Conservation (phyloP, 768 basidiomycete genomes). For the Hypholoma fasciculare region DNA sequence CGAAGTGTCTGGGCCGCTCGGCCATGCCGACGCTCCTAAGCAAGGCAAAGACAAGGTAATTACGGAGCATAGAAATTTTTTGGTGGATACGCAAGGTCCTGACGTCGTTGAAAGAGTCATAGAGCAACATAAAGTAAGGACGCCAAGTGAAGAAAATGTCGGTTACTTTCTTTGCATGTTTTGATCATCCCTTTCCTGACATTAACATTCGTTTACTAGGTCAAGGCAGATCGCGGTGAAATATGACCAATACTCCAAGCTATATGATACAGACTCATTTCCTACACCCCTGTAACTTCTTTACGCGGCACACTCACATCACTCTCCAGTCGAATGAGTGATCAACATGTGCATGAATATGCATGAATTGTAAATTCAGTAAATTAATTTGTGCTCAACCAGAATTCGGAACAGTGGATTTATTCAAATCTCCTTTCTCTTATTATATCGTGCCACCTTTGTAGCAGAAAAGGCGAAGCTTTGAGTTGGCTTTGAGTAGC, state of each 20-base stretch:
- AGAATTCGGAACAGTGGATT: too few species aligned
- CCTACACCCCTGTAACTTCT: too few species aligned
- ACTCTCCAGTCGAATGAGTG: too few species aligned
- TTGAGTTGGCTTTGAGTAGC: too few species aligned
- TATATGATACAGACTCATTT: neutral
- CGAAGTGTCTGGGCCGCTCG: constrained; percentile 46
- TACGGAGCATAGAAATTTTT: constrained; percentile 19
- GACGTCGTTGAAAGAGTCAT: constrained; percentile 11
- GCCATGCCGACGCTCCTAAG: constrained; percentile 14
- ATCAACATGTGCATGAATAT: too few species aligned
- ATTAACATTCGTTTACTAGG: constrained; percentile 12
- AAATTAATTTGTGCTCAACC: too few species aligned
- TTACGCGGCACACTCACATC: too few species aligned
- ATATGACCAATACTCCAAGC: neutral
- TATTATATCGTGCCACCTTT: too few species aligned
- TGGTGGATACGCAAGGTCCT: constrained; percentile 14
- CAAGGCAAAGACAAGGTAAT: constrained; percentile 25
- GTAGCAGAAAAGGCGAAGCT: too few species aligned
- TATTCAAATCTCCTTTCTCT: too few species aligned
- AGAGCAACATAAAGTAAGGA: constrained; percentile 19
- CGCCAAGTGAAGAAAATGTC: constrained; percentile 32
- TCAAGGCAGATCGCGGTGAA: constrained; percentile 25
- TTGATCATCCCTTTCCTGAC: neutral
- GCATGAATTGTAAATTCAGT: too few species aligned
- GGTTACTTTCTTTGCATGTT: constrained; percentile 4